Percentiles rank a stretch among this genome's conserved stretches.
Conservation (phyloP, 2,329 filamentous ascomycete genomes). For the Cladosporium halotolerans region DNA sequence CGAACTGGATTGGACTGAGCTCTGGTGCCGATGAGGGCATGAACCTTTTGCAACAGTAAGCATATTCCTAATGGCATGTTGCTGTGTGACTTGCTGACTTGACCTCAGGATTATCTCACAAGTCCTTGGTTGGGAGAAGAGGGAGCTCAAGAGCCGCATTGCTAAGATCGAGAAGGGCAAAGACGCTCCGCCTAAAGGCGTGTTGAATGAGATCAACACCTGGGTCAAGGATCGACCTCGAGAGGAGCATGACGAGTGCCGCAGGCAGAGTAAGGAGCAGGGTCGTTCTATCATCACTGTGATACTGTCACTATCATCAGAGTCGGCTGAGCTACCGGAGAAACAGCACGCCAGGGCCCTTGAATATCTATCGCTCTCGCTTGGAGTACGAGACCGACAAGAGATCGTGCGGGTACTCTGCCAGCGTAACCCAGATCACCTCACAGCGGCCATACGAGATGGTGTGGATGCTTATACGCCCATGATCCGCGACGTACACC, state of each 20-base stretch:
- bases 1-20: slow-evolving; percentile 73
- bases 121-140: slow-evolving; percentile 65
- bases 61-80: slow-evolving; percentile 10
- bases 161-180: slow-evolving; percentile 60
- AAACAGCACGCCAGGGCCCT: slow-evolving; percentile 58
- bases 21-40: slow-evolving; percentile 68
- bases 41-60: slow-evolving; percentile 64
- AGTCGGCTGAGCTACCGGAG: slow-evolving; percentile 46
- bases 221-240: slow-evolving; percentile 48
- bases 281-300: slow-evolving; percentile 58
- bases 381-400: slow-evolving; percentile 68
- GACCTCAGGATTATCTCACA: slow-evolving; percentile 61
- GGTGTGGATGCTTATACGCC: slow-evolving; percentile 64
- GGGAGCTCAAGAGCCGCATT: slow-evolving; percentile 60
- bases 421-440: slow-evolving; percentile 60
- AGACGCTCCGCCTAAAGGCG: slow-evolving; percentile 53
- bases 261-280: slow-evolving; percentile 49
- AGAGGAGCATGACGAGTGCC: slow-evolving; percentile 52
- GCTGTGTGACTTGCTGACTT: not conserved
- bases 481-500: slow-evolving; percentile 65
- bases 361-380: slow-evolving; percentile 64
- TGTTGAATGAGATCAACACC: slow-evolving; percentile 54
- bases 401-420: slow-evolving; percentile 63
- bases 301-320: slow-evolving; percentile 54
- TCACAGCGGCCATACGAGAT: slow-evolving; percentile 64